Evolutionary conservation across 73 alveolate species (phyloP).

Genomic region (Paramecium tetraurelia): DNA sequence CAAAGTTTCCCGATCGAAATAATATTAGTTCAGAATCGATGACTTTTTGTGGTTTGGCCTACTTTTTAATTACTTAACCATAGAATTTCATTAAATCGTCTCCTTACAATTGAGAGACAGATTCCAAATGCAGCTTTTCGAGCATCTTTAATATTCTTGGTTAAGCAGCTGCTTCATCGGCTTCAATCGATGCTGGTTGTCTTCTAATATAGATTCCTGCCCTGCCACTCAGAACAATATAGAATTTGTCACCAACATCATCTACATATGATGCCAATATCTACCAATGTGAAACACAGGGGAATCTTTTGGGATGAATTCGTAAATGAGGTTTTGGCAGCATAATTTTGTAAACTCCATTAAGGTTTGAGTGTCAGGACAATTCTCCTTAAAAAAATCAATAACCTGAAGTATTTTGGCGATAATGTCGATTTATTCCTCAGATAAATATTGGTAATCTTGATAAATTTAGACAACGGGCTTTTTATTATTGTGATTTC

Average conservation of each 20-base stretch:
- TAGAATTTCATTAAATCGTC: background rate
- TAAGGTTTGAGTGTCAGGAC: background rate
- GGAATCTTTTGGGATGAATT: background rate
- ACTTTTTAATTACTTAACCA: background rate
- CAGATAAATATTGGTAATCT: background rate
- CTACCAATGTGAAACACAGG: slow-evolving; percentile 14
- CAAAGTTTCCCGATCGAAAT: background rate
- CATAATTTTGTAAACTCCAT: slow-evolving; percentile 32
- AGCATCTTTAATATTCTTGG: background rate
- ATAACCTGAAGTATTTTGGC: background rate
- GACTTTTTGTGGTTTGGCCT: slow-evolving; percentile 5
- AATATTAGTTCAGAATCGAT: background rate
- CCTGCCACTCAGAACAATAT: slow-evolving; percentile 36
- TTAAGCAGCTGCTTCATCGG: background rate
- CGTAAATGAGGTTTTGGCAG: slow-evolving; percentile 22
- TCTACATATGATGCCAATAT: background rate
- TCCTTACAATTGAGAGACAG: background rate
- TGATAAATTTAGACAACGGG: slow-evolving; percentile 13
- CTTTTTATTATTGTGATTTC: background rate
- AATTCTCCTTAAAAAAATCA: background rate
- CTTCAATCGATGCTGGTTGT: background rate
- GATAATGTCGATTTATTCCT: background rate
- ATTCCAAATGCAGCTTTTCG: background rate
- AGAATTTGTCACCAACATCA: slow-evolving; percentile 59
- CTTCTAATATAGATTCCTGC: slow-evolving; percentile 43